Evolutionary conservation across 163 green algal species (phyloP), one percentile per base, ranked within the genome.

Genomic region (Chloromonas sp.): DNA sequence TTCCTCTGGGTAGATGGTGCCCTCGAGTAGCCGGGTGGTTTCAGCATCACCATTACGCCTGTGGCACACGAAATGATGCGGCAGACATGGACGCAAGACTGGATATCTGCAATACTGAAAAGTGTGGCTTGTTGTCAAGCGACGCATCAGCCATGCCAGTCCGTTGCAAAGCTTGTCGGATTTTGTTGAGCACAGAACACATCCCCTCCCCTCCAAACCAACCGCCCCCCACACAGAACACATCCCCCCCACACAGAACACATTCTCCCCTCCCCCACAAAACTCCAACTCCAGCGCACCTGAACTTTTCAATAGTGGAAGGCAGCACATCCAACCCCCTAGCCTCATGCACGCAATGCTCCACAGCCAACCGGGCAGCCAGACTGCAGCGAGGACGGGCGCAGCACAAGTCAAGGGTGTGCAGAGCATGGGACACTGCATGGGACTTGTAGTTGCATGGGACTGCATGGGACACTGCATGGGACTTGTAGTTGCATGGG

Each of bases 291-390:
- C 93, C 94, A 3, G 82, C 86, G 58, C 80, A 88, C 0, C 92
- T 87, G 87, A 98, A 98, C 78, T 94, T 94, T 3, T 62, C 58
- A 71, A 98, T 95, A 2, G 96, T 98, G 60, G 90, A 71, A 2
- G 96, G 96, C 83, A 99, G 90, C 78, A 98, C 93, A 85, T 99
- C 96, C 70, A 99, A 87, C 0, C 95, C 95, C 0, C 92, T 85
- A 0, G 93, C 70, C 82, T 81, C 57, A 84, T 99, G 96, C 14
- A 96, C 93, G 85, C 92, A 96, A 87, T 97, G 94, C 90, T 99
- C 96, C 15, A 99, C 89, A 0, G 94, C 95, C 14, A 99, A 90
- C 1, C 96, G 89, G 0, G 94, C 94, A 57, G 91, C 66, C 36
- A 36, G 88, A 36, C 36, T 36, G 36, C 36, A 36, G 36, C 36